Conservation (phyloP, 768 basidiomycete genomes). For the Suillus alpinus region DNA sequence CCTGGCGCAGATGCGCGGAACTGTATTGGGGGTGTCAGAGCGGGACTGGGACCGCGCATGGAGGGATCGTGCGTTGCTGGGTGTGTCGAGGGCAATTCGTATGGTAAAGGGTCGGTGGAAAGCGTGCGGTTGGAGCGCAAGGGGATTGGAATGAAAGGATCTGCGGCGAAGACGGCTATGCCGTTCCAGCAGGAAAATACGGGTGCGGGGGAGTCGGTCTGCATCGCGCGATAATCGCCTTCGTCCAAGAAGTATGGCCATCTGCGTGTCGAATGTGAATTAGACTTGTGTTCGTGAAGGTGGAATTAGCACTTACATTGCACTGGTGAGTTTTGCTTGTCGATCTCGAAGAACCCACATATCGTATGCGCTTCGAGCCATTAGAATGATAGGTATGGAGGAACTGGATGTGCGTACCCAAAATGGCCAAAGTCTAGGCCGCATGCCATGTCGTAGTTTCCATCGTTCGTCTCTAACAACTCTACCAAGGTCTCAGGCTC, state of each 20-base stretch:
- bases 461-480: slow-evolving; percentile 35
- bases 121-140: slow-evolving; percentile 37
- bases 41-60: slow-evolving; percentile 23
- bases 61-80: slow-evolving; percentile 19
- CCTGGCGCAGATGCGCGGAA: slow-evolving; percentile 28
- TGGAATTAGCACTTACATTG: neutral
- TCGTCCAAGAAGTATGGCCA: slow-evolving; percentile 45
- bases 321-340: slow-evolving; percentile 23
- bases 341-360: slow-evolving; percentile 38
- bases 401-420: slow-evolving; percentile 19
- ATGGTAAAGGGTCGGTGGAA: slow-evolving; percentile 29
- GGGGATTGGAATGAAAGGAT: slow-evolving; percentile 38
- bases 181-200: slow-evolving; percentile 49
- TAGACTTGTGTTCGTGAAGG: neutral
- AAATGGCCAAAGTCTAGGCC: slow-evolving; percentile 37
- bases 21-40: slow-evolving; percentile 28
- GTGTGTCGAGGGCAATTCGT: slow-evolving; percentile 28
- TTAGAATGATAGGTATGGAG: no score
- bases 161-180: slow-evolving; percentile 37
- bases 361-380: slow-evolving; percentile 29
- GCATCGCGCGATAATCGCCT: slow-evolving; percentile 33
- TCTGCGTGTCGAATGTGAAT: slow-evolving; percentile 4
- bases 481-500: slow-evolving; percentile 40
- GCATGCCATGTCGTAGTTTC: slow-evolving; percentile 43
- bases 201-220: slow-evolving; percentile 38